Conservation (phyloP, 2,329 filamentous ascomycete species). For the Ciborinia camelliae region DNA sequence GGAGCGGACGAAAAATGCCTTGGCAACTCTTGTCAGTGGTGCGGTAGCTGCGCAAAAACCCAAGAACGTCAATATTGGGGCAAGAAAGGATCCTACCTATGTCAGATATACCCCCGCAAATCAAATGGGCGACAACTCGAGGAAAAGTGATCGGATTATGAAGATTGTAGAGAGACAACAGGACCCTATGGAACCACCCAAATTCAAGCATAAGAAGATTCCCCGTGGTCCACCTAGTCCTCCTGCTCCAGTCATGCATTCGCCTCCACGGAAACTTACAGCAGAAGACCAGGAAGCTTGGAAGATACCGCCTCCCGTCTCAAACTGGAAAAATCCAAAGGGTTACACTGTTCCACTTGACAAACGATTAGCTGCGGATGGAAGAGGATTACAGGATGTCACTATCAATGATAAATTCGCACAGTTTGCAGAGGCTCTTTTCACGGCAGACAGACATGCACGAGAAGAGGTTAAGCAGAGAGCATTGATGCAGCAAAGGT, state of each 20-base stretch:
- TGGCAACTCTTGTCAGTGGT: conserved; percentile 77
- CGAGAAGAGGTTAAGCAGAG: conserved; percentile 93
- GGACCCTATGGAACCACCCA: conserved; percentile 95
- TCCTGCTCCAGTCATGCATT: conserved; percentile 91
- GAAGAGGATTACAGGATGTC: conserved; percentile 85
- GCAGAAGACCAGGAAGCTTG: conserved; percentile 96
- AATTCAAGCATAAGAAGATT: conserved; percentile 99
- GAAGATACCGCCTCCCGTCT: conserved; percentile 86
- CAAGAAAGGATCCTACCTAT: conserved; percentile 81
- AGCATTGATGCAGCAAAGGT: conserved; percentile 88
- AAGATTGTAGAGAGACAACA: conserved; percentile 94
- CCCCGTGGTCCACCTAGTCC: conserved; percentile 88
- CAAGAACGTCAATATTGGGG: conserved; percentile 85
- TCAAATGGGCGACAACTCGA: conserved; percentile 85
- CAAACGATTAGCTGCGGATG: conserved; percentile 91
- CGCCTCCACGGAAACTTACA: conserved; percentile 88
- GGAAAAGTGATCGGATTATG: conserved; percentile 93
- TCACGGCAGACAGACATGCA: conserved; percentile 91
- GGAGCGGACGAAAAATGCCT: conserved; percentile 81
- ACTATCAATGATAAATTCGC: conserved; percentile 99
- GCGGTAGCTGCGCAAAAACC: conserved; percentile 91
- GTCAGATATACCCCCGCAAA: conserved; percentile 94
- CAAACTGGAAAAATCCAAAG: conserved; percentile 99
- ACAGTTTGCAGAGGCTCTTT: conserved; percentile 89
- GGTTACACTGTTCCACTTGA: conserved; percentile 95